phyloP scores from a whole-genome alignment of 257 asterid genomes.

The Scutellaria baicalensis region DNA sequence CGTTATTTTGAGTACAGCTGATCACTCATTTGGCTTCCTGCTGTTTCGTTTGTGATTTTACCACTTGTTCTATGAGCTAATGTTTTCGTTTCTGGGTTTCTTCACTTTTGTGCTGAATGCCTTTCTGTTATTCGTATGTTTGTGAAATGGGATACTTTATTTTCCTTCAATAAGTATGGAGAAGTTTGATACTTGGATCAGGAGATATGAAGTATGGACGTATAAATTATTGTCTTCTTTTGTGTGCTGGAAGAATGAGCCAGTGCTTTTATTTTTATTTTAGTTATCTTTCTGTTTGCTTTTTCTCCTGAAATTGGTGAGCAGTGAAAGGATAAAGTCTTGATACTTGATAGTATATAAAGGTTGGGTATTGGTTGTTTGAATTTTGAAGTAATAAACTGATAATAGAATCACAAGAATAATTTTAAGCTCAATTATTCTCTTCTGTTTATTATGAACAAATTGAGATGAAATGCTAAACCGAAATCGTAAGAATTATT shows the following conservation, averaged over 20 bases:
- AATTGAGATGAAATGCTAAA: not conserved
- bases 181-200: not conserved
- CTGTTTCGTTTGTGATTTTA: not conserved
- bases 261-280: not conserved
- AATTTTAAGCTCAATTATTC: not conserved
- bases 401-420: not conserved
- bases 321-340: not conserved
- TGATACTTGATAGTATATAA: not conserved
- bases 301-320: not conserved
- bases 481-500: not conserved
- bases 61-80: not conserved
- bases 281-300: not conserved
- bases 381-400: not conserved
- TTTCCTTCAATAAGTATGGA: not conserved
- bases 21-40: slow-evolving; percentile 10
- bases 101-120: not conserved
- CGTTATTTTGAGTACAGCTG: not conserved
- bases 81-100: not conserved
- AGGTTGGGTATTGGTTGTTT: not conserved
- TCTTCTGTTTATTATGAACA: not conserved
- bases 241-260: not conserved
- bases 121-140: not conserved
- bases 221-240: slow-evolving; percentile 1
- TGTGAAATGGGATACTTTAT: slow-evolving; percentile 4
- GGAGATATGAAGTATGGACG: not conserved